A percentile compares a stretch with the other conserved stretches of the same genome.
These are phyloP conservation scores for Xylaria bambusicola DNA, from an alignment of 495 filamentous ascomycete genomes.

Conservation along the genomic window DNA sequence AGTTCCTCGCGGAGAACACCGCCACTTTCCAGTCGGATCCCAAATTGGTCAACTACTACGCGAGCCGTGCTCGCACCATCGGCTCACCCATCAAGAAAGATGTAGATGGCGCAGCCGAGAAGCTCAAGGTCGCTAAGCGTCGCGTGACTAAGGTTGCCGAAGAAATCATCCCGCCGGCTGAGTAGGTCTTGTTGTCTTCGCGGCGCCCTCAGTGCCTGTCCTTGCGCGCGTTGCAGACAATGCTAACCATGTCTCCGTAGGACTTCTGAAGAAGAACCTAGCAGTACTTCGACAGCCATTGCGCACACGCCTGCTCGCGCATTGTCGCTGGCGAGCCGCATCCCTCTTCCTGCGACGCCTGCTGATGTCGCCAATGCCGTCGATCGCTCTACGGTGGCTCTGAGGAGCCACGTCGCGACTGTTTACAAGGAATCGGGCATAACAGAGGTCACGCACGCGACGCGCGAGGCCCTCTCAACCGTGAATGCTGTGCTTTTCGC, in stretches of 20 bases:
- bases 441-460: slow-evolving; percentile 56
- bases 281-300: slow-evolving; percentile 44
- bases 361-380: slow-evolving; percentile 80
- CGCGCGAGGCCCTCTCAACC: slow-evolving; percentile 67
- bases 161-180: slow-evolving; percentile 38
- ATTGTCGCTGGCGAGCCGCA: slow-evolving; percentile 51
- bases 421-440: slow-evolving; percentile 54
- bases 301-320: slow-evolving; percentile 61
- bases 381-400: slow-evolving; percentile 67
- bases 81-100: slow-evolving; percentile 80
- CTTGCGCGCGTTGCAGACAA: background rate
- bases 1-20: slow-evolving; percentile 69
- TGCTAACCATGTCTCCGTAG: slow-evolving; percentile 26
- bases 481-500: slow-evolving; percentile 66
- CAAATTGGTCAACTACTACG: slow-evolving; percentile 74
- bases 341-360: slow-evolving; percentile 79
- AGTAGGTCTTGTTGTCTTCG: slow-evolving; percentile 39
- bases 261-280: slow-evolving; percentile 31
- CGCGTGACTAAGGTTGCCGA: slow-evolving; percentile 52
- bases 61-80: slow-evolving; percentile 54
- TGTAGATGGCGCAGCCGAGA: slow-evolving; percentile 37
- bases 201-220: background rate
- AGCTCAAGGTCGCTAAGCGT: slow-evolving; percentile 44
- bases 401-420: slow-evolving; percentile 55
- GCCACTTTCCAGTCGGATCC: slow-evolving; percentile 61